Evolutionary conservation across 75 land plant species (phyloP), one percentile per base, ranked within the genome.

Genomic region (Adiantum capillusveneris): DNA sequence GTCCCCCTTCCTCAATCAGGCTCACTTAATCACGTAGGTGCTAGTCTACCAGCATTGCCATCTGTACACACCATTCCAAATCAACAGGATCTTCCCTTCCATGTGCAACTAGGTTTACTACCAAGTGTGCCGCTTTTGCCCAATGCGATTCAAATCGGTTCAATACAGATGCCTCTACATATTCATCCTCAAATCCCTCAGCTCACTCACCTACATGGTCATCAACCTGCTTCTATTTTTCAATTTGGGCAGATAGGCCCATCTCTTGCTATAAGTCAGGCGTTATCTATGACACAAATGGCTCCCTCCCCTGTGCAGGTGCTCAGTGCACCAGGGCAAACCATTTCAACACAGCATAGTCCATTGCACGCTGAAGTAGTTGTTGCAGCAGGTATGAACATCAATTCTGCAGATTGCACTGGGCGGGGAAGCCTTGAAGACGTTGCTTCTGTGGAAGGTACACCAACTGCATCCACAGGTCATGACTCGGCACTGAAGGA

Each of bases 171-270:
- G 95, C 97, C 97, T 39, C 74, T 93, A 6, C 95, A 82, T 71
- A 58, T 92, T 16, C 98, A 77, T 65, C 78, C 84, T 29, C 95
- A 75, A 46, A 67, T 78, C 48, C 67, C 71, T 30, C 73, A 83
- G 45, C 49, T 92, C 41, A 29, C 82, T 29, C 97, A 82, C n/a
- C 31, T 81, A 41, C 81, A 76, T 52, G 50, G 50, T 17, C 27
- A 84, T 20, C 83, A 77, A 48, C 64, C 83, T 52, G 37, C 37
- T 34, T 77, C 96, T 36, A 25, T 76, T 0, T 81, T 89, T 64
- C 95, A 92, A 64, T 92, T 92, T 77, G 95, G 97, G 27, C 97
- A 92, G 71, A 63, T 93, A 12, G 62, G 79, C n/a, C 90, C 88
- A 59, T 46, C 50, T 46, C 22, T n/a, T 46, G 18, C 50, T 46